Conservation (phyloP, 768 basidiomycete species). For the Boletales sp. region DNA sequence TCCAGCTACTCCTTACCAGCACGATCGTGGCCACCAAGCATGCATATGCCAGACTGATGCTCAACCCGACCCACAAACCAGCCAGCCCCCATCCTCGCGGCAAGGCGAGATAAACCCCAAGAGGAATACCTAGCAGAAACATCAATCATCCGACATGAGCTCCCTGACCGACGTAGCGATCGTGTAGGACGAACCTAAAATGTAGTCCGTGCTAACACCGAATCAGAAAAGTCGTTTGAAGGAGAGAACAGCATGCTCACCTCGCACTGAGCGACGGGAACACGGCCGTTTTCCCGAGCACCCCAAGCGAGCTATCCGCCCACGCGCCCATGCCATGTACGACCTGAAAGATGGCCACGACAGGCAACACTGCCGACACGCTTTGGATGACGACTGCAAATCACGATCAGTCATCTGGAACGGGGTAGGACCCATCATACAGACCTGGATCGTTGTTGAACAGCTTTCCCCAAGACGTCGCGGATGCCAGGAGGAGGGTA, state of each 20-base stretch:
- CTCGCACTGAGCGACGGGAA: conserved; percentile 23
- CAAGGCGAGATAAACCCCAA: conserved; percentile 24
- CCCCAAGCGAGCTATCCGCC: conserved; percentile 15
- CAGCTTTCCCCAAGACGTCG: conserved; percentile 50
- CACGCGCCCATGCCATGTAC: conserved; percentile 20
- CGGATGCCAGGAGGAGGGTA: conserved; percentile 40
- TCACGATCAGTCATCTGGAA: neutral
- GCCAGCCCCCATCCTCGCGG: conserved; percentile 19
- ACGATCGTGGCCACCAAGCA: conserved; percentile 18
- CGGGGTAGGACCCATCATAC: conserved; percentile 2
- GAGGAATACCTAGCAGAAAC: conserved; percentile 29
- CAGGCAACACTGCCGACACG: conserved; percentile 55
- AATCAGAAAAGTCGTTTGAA: conserved; percentile 2
- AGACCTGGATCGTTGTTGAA: conserved; percentile 54
- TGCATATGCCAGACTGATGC: conserved; percentile 17
- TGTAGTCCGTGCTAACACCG: conserved; percentile 15
- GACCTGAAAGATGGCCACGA: conserved; percentile 26
- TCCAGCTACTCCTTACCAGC: conserved; percentile 18
- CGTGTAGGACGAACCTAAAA: conserved; percentile 28
- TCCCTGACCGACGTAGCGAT: neutral
- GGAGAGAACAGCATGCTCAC: conserved; percentile 3
- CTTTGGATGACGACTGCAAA: conserved; percentile 36
- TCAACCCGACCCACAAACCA: conserved; percentile 24
- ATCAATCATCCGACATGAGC: neutral
- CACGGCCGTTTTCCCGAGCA: conserved; percentile 17